Percentiles rank a stretch among this genome's conserved stretches.
Evolutionary conservation across 352 stramenopile genomes (phyloP).

Genomic region (Globisporangium camurandrum): DNA sequence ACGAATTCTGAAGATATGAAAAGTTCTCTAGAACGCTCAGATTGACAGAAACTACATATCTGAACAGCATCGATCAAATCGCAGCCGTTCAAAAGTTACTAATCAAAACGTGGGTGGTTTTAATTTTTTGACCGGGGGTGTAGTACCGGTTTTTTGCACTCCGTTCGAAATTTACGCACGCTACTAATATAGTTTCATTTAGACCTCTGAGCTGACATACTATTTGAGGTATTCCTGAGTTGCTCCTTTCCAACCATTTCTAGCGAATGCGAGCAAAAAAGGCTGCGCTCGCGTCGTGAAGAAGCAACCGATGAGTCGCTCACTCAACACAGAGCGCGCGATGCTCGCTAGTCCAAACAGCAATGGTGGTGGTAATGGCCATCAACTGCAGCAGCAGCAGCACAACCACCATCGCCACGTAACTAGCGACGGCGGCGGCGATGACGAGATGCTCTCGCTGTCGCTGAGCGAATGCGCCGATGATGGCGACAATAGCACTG

Average conservation of each 20-base stretch:
- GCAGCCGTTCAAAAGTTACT: too few species aligned
- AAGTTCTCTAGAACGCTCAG: too few species aligned
- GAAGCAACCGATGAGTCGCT: slow-evolving; percentile 11
- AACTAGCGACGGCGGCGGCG: slow-evolving; percentile 2
- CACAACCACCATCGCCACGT: neutral
- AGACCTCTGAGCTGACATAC: neutral
- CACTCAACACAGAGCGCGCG: too few species aligned
- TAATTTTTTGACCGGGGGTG: too few species aligned
- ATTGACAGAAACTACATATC: too few species aligned
- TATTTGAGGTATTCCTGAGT: neutral
- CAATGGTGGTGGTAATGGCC: neutral
- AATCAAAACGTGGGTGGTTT: too few species aligned
- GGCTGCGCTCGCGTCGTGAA: neutral
- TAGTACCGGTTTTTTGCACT: too few species aligned
- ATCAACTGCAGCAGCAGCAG: slow-evolving; percentile 1
- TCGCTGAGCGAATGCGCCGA: slow-evolving; percentile 29
- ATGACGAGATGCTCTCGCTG: slow-evolving; percentile 34
- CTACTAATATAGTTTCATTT: neutral
- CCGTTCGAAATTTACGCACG: neutral
- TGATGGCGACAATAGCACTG: slow-evolving; percentile 1
- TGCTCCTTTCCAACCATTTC: slow-evolving; percentile 6
- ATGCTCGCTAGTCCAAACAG: neutral
- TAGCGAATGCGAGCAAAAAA: neutral
- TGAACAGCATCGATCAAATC: too few species aligned
- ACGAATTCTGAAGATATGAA: too few species aligned